phyloP scores from a whole-genome alignment of 176 grass and related monocot genomes.

The Urochloa ruziziensis region DNA sequence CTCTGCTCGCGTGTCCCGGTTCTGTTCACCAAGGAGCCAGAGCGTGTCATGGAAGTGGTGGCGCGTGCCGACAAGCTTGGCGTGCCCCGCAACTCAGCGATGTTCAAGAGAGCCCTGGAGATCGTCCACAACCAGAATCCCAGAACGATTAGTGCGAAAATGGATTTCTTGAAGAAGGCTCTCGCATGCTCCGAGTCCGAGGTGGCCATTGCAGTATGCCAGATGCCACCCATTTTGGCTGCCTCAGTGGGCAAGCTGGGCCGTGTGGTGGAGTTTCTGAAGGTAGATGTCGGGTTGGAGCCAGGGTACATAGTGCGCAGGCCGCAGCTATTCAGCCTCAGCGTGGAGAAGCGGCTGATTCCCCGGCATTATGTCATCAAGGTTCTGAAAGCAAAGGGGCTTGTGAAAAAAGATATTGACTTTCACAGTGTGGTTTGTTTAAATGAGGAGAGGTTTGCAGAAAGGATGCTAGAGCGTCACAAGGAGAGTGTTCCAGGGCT shows the following conservation, averaged over 20 bases:
- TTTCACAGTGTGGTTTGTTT: background rate
- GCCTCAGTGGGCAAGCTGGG: background rate
- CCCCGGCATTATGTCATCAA: slow-evolving; percentile 28
- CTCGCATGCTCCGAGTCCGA: slow-evolving; percentile 41
- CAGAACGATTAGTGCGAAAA: background rate
- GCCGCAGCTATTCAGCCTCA: slow-evolving; percentile 11
- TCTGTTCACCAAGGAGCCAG: background rate
- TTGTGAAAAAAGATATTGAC: background rate
- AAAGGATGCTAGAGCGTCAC: background rate
- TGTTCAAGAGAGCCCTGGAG: slow-evolving; percentile 2
- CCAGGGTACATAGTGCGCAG: background rate
- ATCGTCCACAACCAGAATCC: background rate
- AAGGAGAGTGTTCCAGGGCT: slow-evolving; percentile 21
- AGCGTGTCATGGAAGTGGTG: background rate
- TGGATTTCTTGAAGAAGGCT: slow-evolving; percentile 28
- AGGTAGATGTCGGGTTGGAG: slow-evolving; percentile 14
- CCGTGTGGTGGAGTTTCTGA: background rate
- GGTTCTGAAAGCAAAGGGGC: slow-evolving; percentile 39
- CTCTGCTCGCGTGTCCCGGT: no score
- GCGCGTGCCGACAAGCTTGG: background rate
- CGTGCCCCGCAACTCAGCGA: background rate
- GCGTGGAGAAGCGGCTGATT: slow-evolving; percentile 35
- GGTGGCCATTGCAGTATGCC: slow-evolving; percentile 5
- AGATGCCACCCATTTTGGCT: background rate
- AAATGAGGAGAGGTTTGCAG: background rate